phyloP scores from a whole-genome alignment of 192 early-diverging fungal genomes.

The Chytriomyces hyalinus region DNA sequence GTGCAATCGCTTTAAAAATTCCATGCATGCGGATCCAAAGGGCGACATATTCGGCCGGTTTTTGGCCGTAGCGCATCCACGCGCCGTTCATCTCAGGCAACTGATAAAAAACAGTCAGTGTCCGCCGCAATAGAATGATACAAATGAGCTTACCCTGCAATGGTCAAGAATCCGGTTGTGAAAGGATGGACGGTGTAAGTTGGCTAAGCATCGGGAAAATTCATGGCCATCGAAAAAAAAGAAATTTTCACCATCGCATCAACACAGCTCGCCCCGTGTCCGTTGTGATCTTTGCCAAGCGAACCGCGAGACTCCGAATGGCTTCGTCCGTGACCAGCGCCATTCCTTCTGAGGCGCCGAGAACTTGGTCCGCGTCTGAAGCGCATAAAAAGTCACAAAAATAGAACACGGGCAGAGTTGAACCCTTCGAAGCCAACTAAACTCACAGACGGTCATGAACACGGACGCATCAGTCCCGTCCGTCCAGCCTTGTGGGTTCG shows the following conservation, averaged over 20 bases:
- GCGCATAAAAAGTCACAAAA: neutral
- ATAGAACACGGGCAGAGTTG: neutral
- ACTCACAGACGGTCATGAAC: slow-evolving; percentile 25
- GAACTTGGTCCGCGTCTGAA: slow-evolving; percentile 5
- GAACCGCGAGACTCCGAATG: slow-evolving; percentile 2
- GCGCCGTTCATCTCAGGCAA: neutral
- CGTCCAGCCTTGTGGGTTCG: neutral
- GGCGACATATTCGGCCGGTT: neutral
- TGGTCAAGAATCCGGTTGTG: too few relatives aligned
- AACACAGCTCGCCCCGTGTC: slow-evolving; percentile 9
- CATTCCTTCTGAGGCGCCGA: neutral
- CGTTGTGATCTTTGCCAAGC: neutral
- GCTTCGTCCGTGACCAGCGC: slow-evolving; percentile 12
- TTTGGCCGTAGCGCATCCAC: slow-evolving; percentile 15
- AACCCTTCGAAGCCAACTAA: neutral
- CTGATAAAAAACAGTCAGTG: neutral
- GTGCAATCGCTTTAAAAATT: neutral
- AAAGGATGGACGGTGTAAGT: too few relatives aligned
- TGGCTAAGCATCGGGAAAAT: too few relatives aligned
- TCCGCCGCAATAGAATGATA: neutral
- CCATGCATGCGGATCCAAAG: slow-evolving; percentile 12
- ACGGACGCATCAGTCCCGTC: slow-evolving; percentile 12
- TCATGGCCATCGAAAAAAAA: too few relatives aligned
- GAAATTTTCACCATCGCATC: slow-evolving; percentile 13
- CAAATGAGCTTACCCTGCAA: too few relatives aligned